Conservation (phyloP, 2,329 filamentous ascomycete genomes). For the Penicillium sp. region DNA sequence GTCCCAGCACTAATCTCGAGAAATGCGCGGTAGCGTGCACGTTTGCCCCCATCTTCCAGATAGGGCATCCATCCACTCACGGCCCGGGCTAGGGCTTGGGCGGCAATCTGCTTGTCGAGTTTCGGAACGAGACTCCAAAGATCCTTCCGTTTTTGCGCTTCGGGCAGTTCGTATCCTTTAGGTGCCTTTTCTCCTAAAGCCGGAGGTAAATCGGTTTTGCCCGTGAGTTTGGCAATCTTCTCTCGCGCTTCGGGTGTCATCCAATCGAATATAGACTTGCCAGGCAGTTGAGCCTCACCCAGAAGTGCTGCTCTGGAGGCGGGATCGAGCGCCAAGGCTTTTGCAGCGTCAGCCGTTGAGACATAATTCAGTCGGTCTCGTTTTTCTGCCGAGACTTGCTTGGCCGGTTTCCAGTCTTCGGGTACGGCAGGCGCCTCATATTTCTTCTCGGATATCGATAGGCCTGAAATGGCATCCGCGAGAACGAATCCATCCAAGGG, state of each 20-base stretch:
- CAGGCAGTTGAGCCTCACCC: constrained; percentile 75
- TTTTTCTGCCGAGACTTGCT: constrained; percentile 45
- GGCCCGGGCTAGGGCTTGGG: constrained; percentile 65
- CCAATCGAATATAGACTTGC: constrained; percentile 95
- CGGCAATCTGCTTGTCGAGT: constrained; percentile 63
- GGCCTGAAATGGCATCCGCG: constrained; percentile 51
- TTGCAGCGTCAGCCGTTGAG: constrained; percentile 74
- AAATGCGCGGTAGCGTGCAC: constrained; percentile 74
- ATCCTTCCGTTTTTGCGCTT: constrained; percentile 59
- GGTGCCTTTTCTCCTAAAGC: constrained; percentile 70
- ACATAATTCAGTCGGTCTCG: constrained; percentile 47
- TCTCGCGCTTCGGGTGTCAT: constrained; percentile 74
- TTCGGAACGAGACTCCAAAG: constrained; percentile 59
- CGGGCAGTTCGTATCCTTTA: constrained; percentile 58
- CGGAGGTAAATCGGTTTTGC: constrained; percentile 70
- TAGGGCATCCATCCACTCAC: constrained; percentile 74
- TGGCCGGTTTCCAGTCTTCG: constrained; percentile 64
- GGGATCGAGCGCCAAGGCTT: constrained; percentile 69
- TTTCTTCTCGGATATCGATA: constrained; percentile 47
- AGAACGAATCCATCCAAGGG: constrained; percentile 78
- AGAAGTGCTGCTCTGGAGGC: constrained; percentile 72
- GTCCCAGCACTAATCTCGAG: constrained; percentile 71
- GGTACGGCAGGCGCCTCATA: constrained; percentile 46
- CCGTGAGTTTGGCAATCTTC: constrained; percentile 69
- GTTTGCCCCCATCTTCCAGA: constrained; percentile 73